phyloP scores from a whole-genome alignment of 768 basidiomycete species.

The Rickenella mellea region DNA sequence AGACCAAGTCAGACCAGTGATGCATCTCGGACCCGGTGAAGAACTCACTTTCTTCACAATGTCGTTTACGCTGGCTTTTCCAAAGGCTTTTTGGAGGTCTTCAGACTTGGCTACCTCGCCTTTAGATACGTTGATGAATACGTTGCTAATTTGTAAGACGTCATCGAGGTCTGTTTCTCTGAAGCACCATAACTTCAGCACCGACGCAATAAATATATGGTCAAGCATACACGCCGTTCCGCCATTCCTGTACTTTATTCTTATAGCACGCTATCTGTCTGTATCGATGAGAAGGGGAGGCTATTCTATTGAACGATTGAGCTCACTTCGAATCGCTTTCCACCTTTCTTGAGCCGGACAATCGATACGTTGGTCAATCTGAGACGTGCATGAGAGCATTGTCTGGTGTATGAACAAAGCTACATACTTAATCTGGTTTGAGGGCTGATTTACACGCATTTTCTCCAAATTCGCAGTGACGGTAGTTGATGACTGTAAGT shows the following conservation, averaged over 20 bases:
- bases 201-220: background rate
- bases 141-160: slow-evolving; percentile 91
- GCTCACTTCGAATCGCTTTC: slow-evolving; percentile 93
- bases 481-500: background rate
- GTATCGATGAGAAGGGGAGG: background rate
- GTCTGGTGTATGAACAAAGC: slow-evolving; percentile 1
- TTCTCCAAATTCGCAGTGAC: too few relatives aligned
- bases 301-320: background rate
- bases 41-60: slow-evolving; percentile 70
- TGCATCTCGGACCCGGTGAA: background rate
- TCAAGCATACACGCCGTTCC: slow-evolving; percentile 70
- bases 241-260: slow-evolving; percentile 97
- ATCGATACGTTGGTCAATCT: slow-evolving; percentile 97
- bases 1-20: background rate
- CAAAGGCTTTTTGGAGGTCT: slow-evolving; percentile 90
- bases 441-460: slow-evolving; percentile 70
- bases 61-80: slow-evolving; percentile 57
- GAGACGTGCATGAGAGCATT: slow-evolving; percentile 5
- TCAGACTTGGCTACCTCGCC: slow-evolving; percentile 84
- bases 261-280: slow-evolving; percentile 92
- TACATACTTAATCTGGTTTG: slow-evolving; percentile 78
- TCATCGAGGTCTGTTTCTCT: slow-evolving; percentile 93
- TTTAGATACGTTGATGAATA: slow-evolving; percentile 94
- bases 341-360: slow-evolving; percentile 92
- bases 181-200: background rate